These are phyloP conservation scores for Ceratocystis cacaofunesta DNA, from an alignment of 2,329 filamentous ascomycete genomes.

Conservation along the genomic window DNA sequence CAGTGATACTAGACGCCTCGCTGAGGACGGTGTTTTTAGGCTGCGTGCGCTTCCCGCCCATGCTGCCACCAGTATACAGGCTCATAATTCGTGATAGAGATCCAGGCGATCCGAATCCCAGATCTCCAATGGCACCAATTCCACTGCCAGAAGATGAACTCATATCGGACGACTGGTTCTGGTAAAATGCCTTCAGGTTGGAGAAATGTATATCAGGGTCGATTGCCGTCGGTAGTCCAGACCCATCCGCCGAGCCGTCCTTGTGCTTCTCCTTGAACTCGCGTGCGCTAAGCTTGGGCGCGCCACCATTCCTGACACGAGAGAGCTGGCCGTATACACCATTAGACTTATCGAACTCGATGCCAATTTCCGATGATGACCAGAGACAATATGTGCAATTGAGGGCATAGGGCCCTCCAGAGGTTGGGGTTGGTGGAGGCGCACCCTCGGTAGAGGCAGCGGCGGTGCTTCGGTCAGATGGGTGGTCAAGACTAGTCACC, in stretches of 20 bases:
- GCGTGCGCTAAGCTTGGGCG: slow-evolving; percentile 34
- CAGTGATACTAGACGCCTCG: slow-evolving; percentile 54
- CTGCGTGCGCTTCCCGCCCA: slow-evolving; percentile 49
- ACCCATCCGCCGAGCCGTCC: slow-evolving; percentile 25
- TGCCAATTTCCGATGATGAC: slow-evolving; percentile 76
- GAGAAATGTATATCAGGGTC: slow-evolving; percentile 58
- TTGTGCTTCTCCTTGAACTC: slow-evolving; percentile 39
- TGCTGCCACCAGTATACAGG: slow-evolving; percentile 57
- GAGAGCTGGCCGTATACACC: slow-evolving; percentile 70
- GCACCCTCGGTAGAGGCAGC: slow-evolving; percentile 30
- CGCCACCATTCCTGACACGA: slow-evolving; percentile 50
- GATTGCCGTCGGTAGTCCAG: slow-evolving; percentile 32
- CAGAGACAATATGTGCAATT: slow-evolving; percentile 86
- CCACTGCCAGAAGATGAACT: slow-evolving; percentile 31
- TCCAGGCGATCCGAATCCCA: slow-evolving; percentile 60
- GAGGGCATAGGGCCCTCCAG: slow-evolving; percentile 53
- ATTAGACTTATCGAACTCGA: slow-evolving; percentile 79
- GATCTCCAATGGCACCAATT: slow-evolving; percentile 26
- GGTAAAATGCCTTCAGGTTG: slow-evolving; percentile 67
- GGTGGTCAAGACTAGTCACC: slow-evolving; percentile 53
- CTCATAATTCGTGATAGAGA: slow-evolving; percentile 83
- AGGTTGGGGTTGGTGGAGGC: slow-evolving; percentile 23
- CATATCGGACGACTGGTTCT: slow-evolving; percentile 54
- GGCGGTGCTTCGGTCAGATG: slow-evolving; percentile 31
- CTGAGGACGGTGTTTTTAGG: slow-evolving; percentile 60